Base-by-base conservation (phyloP, 2,329 filamentous ascomycete species). In the Colletotrichum tropicicola region DNA sequence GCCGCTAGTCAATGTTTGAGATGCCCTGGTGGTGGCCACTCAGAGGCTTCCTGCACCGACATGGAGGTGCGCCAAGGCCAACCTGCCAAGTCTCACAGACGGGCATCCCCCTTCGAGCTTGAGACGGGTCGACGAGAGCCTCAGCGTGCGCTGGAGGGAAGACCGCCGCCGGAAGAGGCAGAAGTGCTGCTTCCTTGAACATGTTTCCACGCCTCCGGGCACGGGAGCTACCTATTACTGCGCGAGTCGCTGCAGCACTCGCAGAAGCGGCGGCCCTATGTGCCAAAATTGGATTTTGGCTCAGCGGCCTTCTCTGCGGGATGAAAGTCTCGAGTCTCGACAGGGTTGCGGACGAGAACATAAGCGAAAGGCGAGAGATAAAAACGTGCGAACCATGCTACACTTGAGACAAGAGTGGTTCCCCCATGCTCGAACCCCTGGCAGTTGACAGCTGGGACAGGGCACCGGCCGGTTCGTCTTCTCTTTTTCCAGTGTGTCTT, bases 371-470 rank as follows among this genome's bases (percentile, higher is more conserved):
- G 32, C 15, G 25, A 8, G 30, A 8, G n/a, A n/a, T n/a, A n/a
- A 65, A 55, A 65, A 61, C 56, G 57, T 61, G 49, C 23, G 57
- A 49, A 47, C 48, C 57, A 65, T 55, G 61, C 35, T n/a, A 23
- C 27, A 60, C 48, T 48, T 52, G 61, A 65, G 61, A 65, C 61
- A 65, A 41, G 25, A 48, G 41, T 41, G 39, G 60, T 64, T 64
- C 56, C 56, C 43, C 17, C 39, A 21, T 59, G 37, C 21, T 44
- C 56, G 43, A 54, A n/a, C 45, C 48, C 35, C 30, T 65, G 61
- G 32, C 61, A n/a, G 48, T 47, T 65, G 61, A 65, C 61, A 65
- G 57, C 48, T 32, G 19, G 30, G 56, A 21, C 48, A 55, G 43
- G 48, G 41, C 27, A 55, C 30, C 43, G 17, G 25, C 27, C 52